Conservation (phyloP, 179 eudicot genomes). For the Sideroxylon spinosum region DNA sequence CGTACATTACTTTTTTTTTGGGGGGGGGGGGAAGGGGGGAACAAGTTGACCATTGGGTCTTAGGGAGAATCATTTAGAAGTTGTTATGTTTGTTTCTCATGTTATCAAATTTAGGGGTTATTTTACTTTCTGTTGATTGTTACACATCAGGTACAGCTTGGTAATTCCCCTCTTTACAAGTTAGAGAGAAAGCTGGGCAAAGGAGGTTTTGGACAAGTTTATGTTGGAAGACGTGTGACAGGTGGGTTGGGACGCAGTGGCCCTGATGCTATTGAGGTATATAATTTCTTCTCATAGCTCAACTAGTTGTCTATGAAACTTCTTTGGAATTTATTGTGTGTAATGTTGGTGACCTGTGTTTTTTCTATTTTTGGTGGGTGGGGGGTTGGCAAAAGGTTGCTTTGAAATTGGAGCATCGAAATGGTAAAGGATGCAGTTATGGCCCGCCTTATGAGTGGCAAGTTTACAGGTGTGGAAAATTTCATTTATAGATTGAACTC, state of each 20-base stretch:
- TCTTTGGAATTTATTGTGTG: background rate
- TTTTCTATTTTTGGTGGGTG: background rate
- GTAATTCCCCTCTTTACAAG: constrained; percentile 55
- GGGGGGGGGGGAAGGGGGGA: too few relatives aligned
- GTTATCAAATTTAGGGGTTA: constrained; percentile 4
- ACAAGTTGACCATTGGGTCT: too few relatives aligned
- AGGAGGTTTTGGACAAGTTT: constrained; percentile 86
- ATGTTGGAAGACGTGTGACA: constrained; percentile 46
- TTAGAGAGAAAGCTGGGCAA: constrained; percentile 60
- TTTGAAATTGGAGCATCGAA: constrained; percentile 49
- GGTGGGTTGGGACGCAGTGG: constrained; percentile 31
- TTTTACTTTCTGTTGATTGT: background rate
- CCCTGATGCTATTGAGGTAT: constrained; percentile 40
- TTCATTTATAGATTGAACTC: background rate
- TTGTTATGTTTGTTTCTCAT: too few relatives aligned
- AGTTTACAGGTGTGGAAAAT: constrained; percentile 36
- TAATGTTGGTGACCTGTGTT: background rate
- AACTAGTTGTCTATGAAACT: background rate
- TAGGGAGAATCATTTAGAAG: too few relatives aligned
- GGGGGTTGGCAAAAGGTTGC: constrained; percentile 34
- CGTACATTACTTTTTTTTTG: too few relatives aligned
- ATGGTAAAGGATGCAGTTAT: constrained; percentile 53
- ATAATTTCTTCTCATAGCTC: background rate
- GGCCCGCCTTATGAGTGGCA: constrained; percentile 62
- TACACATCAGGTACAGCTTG: constrained; percentile 54